A percentile compares a stretch with the other conserved stretches of the same genome.
Evolutionary conservation across 495 filamentous ascomycete genomes (phyloP).

Genomic region (Pseudevernia furfuracea): DNA sequence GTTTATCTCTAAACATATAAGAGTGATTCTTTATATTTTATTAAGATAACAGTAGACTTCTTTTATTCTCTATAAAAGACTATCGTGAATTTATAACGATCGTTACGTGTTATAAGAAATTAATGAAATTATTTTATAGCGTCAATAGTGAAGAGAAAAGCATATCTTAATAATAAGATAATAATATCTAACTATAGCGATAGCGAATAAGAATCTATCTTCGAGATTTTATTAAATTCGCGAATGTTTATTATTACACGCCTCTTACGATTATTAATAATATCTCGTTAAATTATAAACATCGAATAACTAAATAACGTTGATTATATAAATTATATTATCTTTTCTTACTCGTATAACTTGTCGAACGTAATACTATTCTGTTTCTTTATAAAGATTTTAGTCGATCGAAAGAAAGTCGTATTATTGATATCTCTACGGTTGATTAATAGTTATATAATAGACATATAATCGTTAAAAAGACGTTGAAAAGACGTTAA

Average conservation of each 20-base stretch:
- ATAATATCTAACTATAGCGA: slow-evolving; percentile 9
- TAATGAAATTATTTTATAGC: slow-evolving; percentile 9
- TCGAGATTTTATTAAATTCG: slow-evolving; percentile 13
- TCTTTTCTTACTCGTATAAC: slow-evolving; percentile 18
- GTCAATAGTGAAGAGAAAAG: slow-evolving; percentile 4
- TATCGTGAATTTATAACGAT: slow-evolving; percentile 14
- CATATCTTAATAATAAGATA: background rate
- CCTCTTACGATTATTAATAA: background rate
- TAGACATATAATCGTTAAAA: too few relatives aligned
- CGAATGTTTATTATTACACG: slow-evolving; percentile 9
- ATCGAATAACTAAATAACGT: slow-evolving; percentile 10
- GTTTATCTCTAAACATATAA: slow-evolving; percentile 5
- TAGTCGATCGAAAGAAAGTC: too few relatives aligned
- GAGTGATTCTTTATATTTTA: slow-evolving; percentile 3
- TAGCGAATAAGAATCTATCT: slow-evolving; percentile 5
- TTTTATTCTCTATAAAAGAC: slow-evolving; percentile 8
- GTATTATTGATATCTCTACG: too few relatives aligned
- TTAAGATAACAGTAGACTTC: slow-evolving; percentile 6
- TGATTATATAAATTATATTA: slow-evolving; percentile 9
- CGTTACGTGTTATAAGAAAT: slow-evolving; percentile 1
- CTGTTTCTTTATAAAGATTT: too few relatives aligned
- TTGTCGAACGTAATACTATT: too few relatives aligned
- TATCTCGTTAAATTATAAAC: slow-evolving; percentile 20
- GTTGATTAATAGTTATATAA: too few relatives aligned
- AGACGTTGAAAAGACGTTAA: too few relatives aligned